A percentile compares a stretch with the other conserved stretches of the same genome.
Conservation (phyloP, 1,284 basidiomycete genomes). For the Sparassis latifolia region DNA sequence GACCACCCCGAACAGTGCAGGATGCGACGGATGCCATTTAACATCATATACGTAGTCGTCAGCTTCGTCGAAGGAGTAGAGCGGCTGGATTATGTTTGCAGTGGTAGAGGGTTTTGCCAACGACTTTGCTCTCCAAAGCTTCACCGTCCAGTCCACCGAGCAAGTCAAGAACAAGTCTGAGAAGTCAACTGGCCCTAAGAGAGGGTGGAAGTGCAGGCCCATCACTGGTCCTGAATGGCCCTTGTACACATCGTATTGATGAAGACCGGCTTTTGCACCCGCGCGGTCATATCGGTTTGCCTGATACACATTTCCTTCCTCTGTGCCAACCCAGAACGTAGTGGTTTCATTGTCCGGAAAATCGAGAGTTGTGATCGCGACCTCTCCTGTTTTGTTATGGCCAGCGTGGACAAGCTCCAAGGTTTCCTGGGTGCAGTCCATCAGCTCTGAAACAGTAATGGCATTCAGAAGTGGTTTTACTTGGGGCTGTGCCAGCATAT, state of each 20-base stretch:
- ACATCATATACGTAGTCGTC: slow-evolving; percentile 99
- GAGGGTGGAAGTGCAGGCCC: slow-evolving; percentile 91
- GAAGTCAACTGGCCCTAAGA: slow-evolving; percentile 87
- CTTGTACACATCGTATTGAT: slow-evolving; percentile 85
- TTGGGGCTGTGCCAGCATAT: slow-evolving; percentile 97
- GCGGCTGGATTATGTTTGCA: slow-evolving; percentile 54
- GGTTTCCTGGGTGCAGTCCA: slow-evolving; percentile 62
- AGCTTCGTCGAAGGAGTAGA: slow-evolving; percentile 93
- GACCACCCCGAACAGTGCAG: slow-evolving; percentile 88
- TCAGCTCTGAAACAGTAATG: slow-evolving; percentile 3
- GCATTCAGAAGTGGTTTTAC: slow-evolving; percentile 32
- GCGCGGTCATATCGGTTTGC: slow-evolving; percentile 96
- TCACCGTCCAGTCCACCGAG: slow-evolving; percentile 94
- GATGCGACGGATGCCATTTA: slow-evolving; percentile 94
- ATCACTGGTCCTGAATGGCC: slow-evolving; percentile 93
- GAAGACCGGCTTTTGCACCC: slow-evolving; percentile 91
- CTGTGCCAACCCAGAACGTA: slow-evolving; percentile 94
- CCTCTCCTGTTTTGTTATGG: slow-evolving; percentile 93
- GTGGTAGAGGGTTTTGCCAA: slow-evolving; percentile 55
- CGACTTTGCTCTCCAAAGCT: slow-evolving; percentile 82
- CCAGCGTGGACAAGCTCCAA: slow-evolving; percentile 81
- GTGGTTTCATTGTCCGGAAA: slow-evolving; percentile 95
- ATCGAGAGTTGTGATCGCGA: slow-evolving; percentile 87
- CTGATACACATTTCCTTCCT: slow-evolving; percentile 95
- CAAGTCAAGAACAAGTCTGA: slow-evolving; percentile 90